Evolutionary conservation across 345 rosid genomes (phyloP).

Genomic region (Eucalyptus pumila): DNA sequence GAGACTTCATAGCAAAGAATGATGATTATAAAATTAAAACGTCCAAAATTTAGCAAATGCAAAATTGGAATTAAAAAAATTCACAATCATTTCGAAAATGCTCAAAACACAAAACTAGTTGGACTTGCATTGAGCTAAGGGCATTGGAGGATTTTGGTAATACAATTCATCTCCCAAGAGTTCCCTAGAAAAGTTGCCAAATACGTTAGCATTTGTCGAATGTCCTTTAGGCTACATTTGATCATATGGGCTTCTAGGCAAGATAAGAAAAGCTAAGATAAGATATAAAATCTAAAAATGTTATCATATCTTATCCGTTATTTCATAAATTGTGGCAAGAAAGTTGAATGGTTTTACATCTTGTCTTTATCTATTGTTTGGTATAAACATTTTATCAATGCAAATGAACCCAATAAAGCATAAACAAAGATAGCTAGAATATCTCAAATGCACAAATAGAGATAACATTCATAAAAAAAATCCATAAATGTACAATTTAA

Average conservation of each 20-base stretch:
- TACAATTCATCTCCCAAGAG: background rate
- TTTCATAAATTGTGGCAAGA: too few relatives aligned
- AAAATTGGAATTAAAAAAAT: background rate
- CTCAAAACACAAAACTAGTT: background rate
- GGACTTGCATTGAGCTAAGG: background rate
- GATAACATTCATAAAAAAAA: too few relatives aligned
- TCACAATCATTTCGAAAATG: background rate
- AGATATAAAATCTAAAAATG: too few relatives aligned
- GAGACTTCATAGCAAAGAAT: background rate
- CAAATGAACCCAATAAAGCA: background rate
- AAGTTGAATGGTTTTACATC: background rate
- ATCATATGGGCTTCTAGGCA: background rate
- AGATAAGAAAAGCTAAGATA: background rate
- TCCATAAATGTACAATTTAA: background rate
- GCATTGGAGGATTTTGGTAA: background rate
- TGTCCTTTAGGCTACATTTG: background rate
- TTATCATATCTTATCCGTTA: background rate
- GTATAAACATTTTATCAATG: background rate
- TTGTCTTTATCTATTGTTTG: background rate
- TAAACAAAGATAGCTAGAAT: too few relatives aligned
- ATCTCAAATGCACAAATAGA: background rate
- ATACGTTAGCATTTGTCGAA: background rate
- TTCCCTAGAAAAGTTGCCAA: background rate
- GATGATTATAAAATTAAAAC: background rate
- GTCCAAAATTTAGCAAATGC: background rate